phyloP scores from a whole-genome alignment of 305 asterid genomes.

The Solanum hybrid region DNA sequence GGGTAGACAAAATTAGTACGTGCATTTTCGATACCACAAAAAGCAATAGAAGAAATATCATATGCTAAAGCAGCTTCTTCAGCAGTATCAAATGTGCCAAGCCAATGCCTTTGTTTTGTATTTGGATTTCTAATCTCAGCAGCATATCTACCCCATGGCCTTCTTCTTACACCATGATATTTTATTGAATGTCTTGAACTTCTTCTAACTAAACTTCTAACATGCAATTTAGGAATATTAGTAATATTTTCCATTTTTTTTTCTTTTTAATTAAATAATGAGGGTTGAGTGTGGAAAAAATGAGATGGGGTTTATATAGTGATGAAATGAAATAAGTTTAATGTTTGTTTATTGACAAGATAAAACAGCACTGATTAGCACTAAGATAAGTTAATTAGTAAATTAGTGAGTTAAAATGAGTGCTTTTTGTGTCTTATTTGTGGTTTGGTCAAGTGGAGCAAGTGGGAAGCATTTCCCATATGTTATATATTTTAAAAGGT shows the following conservation, averaged over 20 bases:
- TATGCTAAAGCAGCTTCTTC: slow-evolving; percentile 41
- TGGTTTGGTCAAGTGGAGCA: slow-evolving; percentile 16
- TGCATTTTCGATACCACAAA: slow-evolving; percentile 29
- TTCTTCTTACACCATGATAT: slow-evolving; percentile 34
- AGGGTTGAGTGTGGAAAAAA: neutral
- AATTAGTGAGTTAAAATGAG: no score
- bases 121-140: slow-evolving; percentile 34
- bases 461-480: slow-evolving; percentile 8
- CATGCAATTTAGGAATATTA: slow-evolving; percentile 5
- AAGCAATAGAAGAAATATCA: slow-evolving; percentile 28
- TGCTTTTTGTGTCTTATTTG: neutral
- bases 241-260: slow-evolving; percentile 4
- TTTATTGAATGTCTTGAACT: slow-evolving; percentile 23
- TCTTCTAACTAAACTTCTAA: slow-evolving; percentile 15
- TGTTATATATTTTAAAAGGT: neutral
- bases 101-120: slow-evolving; percentile 38
- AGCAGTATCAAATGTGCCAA: slow-evolving; percentile 37
- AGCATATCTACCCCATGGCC: slow-evolving; percentile 38
- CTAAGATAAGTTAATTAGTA: neutral
- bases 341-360: neutral
- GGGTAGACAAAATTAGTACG: slow-evolving; percentile 35
- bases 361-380: neutral
- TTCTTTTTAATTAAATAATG: neutral
- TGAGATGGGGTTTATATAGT: slow-evolving; percentile 9
- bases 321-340: neutral